phyloP scores from a whole-genome alignment of 2,329 filamentous ascomycete species.

The Epichloe elymi region DNA sequence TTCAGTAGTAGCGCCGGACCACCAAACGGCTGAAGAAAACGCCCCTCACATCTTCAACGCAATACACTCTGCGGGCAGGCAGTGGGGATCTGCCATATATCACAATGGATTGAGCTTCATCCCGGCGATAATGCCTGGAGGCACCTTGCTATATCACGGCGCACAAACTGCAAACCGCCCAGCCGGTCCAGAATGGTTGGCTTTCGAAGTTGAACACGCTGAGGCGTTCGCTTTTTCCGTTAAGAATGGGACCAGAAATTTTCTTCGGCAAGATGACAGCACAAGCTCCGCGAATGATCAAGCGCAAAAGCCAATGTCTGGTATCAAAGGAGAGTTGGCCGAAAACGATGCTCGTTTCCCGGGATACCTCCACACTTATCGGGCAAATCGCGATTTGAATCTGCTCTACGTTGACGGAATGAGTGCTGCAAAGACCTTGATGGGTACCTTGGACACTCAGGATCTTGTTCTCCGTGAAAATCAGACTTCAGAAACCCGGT shows the following conservation, averaged over 20 bases:
- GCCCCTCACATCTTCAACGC: conserved; percentile 59
- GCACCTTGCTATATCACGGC: conserved; percentile 58
- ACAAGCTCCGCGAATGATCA: not conserved
- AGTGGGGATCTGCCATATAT: conserved; percentile 60
- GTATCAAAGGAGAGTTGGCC: not conserved
- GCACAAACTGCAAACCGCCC: conserved; percentile 31
- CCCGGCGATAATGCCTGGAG: conserved; percentile 48
- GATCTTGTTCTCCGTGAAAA: conserved; percentile 44
- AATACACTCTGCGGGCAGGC: conserved; percentile 56
- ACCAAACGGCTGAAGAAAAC: conserved; percentile 31
- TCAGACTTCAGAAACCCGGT: conserved; percentile 4
- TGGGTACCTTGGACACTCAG: conserved; percentile 56
- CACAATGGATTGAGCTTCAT: conserved; percentile 69
- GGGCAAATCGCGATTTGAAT: conserved; percentile 40
- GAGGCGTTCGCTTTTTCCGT: conserved; percentile 40
- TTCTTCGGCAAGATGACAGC: not conserved
- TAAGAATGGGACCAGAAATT: not conserved
- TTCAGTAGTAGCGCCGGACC: conserved; percentile 22
- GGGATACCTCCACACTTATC: conserved; percentile 57
- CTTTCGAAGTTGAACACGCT: conserved; percentile 66
- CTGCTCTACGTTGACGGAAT: conserved; percentile 60
- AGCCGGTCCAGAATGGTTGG: conserved; percentile 52
- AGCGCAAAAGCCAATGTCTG: conserved; percentile 2
- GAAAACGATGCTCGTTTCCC: conserved; percentile 8
- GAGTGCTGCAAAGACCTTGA: conserved; percentile 49